phyloP scores from a whole-genome alignment of 768 basidiomycete genomes.

The Phaeotremella fagi region DNA sequence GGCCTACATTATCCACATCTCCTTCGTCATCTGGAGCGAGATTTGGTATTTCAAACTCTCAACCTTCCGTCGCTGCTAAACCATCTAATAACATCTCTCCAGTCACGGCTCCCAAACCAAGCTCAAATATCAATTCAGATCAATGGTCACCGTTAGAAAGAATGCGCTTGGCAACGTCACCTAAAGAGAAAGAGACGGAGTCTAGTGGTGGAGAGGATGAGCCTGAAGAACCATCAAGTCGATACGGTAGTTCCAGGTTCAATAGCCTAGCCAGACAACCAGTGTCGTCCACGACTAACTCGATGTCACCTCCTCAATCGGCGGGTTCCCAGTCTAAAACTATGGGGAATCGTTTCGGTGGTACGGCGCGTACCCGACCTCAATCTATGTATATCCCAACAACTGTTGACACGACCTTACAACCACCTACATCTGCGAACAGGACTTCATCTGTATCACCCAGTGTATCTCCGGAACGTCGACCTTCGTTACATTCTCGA shows the following conservation, averaged over 20 bases:
- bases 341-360: background rate
- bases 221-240: conserved; percentile 31
- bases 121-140: conserved; percentile 18
- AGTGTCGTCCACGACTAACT: conserved; percentile 1
- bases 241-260: background rate
- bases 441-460: background rate
- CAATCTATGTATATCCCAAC: conserved; percentile 31
- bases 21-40: background rate
- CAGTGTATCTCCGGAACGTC: background rate
- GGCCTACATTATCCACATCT: conserved; percentile 4
- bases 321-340: background rate
- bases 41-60: background rate
- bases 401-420: conserved; percentile 1
- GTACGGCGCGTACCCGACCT: conserved; percentile 7
- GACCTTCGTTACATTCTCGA: conserved; percentile 24
- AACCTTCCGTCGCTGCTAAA: background rate
- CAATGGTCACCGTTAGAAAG: conserved; percentile 25
- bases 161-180: background rate
- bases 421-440: conserved; percentile 2
- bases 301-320: background rate
- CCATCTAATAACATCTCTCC: conserved; percentile 4
- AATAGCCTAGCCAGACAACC: background rate
- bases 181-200: conserved; percentile 10
- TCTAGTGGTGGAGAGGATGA: conserved; percentile 40
- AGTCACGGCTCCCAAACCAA: conserved; percentile 12